A percentile compares a stretch with the other conserved stretches of the same genome.
Conservation (phyloP, 1,284 basidiomycete genomes). For the Cryptococcus maquisensis region DNA sequence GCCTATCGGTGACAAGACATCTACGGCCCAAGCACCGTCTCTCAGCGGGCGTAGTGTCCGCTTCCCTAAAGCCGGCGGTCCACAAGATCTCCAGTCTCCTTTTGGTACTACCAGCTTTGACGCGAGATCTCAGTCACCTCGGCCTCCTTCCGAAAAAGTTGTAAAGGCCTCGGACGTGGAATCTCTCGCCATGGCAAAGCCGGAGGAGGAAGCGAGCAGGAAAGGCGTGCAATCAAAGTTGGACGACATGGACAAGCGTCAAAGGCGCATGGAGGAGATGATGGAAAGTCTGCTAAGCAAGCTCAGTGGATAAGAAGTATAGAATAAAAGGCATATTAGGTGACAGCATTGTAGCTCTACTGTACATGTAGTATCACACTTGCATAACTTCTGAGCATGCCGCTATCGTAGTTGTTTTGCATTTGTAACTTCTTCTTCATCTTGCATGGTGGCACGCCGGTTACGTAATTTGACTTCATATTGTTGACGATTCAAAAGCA, state of each 20-base stretch:
- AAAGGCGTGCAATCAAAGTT: conserved; percentile 21
- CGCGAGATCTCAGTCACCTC: background rate
- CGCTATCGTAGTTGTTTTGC: too few species aligned
- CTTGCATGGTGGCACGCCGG: too few species aligned
- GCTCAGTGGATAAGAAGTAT: background rate
- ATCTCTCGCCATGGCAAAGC: conserved; percentile 11
- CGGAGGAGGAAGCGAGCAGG: conserved; percentile 11
- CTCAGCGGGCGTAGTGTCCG: background rate
- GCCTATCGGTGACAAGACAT: background rate
- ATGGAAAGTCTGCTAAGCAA: conserved; percentile 18
- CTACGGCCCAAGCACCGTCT: conserved; percentile 1
- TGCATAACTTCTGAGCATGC: background rate
- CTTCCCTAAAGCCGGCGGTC: background rate
- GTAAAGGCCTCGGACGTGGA: conserved; percentile 25
- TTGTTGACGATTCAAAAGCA: too few species aligned
- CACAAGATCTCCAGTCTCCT: background rate
- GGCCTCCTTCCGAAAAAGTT: background rate
- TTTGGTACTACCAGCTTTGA: background rate
- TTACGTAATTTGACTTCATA: too few species aligned
- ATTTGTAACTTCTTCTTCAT: too few species aligned
- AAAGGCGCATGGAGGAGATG: conserved; percentile 42
- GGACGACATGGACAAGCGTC: conserved; percentile 36
- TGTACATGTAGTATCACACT: background rate
- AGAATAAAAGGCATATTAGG: background rate
- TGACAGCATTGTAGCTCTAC: too few species aligned